Evolutionary conservation across 352 stramenopile species (phyloP), one percentile per base, ranked within the genome.

Genomic region (Phytophthora tubulina): DNA sequence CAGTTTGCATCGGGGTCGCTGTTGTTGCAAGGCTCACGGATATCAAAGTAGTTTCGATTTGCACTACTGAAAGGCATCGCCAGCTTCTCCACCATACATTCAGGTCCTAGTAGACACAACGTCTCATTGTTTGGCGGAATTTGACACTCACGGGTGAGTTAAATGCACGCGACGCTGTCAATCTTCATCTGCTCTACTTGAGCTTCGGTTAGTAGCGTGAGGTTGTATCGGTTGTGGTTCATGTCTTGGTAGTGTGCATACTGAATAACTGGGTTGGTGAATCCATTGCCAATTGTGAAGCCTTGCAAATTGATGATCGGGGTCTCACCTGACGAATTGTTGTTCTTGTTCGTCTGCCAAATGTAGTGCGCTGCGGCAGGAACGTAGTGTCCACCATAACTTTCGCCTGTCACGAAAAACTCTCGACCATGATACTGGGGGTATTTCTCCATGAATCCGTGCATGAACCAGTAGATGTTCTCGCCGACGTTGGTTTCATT

Each of bases 311-410:
- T 83, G 58, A 90, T 80, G 11, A 46, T 52, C n/a, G 54, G 30
- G 8, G 30, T 8, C 11, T 65, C 36, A 14, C 49, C 39, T 33
- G 35, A 31, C 27, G n/a, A 3, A 7, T 52, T 54, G 14, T 13
- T 32, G 5, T 11, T n/a, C 55, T 81, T 75, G 56, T 78, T 82
- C 61, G 67, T 54, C 58, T 80, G 32, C 67, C 63, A 83, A 52
- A 91, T 82, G 49, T 82, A 84, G 45, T 86, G 77, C 2, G 75
- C 76, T 2, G 69, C 72, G 2, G 67, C 66, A 7, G 82, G 82
- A 6, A 86, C 79, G 50, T 84, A 90, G 56, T 90, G 82, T 4
- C 82, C 82, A 1, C 54, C 82, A 49, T 89, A 89, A 45, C 78
- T 86, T 45, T 90, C 81, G 11, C 81, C 82, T 3, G 79, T 77